phyloP scores from a whole-genome alignment of 2,329 filamentous ascomycete species.

The Scopulariopsis brevicaulis region DNA sequence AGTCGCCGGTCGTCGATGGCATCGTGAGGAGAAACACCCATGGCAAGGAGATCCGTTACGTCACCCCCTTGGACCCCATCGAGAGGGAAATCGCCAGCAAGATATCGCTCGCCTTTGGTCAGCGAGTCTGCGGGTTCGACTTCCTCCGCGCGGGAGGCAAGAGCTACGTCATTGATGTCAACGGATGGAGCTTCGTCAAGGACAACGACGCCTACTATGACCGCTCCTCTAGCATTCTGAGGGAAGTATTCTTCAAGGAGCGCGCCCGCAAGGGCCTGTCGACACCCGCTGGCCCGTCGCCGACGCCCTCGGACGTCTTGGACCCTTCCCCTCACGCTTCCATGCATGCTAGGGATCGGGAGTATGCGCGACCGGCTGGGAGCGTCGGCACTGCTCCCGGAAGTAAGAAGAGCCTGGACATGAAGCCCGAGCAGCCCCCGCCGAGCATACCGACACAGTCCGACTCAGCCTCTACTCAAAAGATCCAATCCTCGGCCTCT shows the following conservation, averaged over 20 bases:
- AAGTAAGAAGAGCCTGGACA: constrained; percentile 5
- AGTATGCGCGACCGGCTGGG: background rate
- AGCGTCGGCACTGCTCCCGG: background rate
- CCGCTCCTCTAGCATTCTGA: constrained; percentile 74
- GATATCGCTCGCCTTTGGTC: constrained; percentile 85
- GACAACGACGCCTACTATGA: constrained; percentile 99
- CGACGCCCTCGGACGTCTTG: constrained; percentile 28
- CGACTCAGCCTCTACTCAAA: constrained; percentile 5
- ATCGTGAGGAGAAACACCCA: constrained; percentile 93
- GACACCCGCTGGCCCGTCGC: constrained; percentile 30
- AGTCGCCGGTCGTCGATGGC: constrained; percentile 94
- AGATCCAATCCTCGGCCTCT: background rate
- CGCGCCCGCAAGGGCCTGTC: constrained; percentile 51
- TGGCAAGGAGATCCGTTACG: constrained; percentile 92
- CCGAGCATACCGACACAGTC: background rate
- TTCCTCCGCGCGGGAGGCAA: constrained; percentile 76
- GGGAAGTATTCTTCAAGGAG: constrained; percentile 78
- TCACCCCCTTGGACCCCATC: constrained; percentile 70
- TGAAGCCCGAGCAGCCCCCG: background rate
- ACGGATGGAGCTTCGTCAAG: constrained; percentile 99
- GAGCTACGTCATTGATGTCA: constrained; percentile 97
- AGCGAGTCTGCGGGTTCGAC: constrained; percentile 93
- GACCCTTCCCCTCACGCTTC: constrained; percentile 22
- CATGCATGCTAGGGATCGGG: background rate
- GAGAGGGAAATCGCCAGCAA: constrained; percentile 81